Percentiles rank a stretch among this genome's conserved stretches.
These are phyloP conservation scores for Hemisphaericaspora subhashii DNA, from an alignment of 1,139 yeast species.

Conservation along the genomic window DNA sequence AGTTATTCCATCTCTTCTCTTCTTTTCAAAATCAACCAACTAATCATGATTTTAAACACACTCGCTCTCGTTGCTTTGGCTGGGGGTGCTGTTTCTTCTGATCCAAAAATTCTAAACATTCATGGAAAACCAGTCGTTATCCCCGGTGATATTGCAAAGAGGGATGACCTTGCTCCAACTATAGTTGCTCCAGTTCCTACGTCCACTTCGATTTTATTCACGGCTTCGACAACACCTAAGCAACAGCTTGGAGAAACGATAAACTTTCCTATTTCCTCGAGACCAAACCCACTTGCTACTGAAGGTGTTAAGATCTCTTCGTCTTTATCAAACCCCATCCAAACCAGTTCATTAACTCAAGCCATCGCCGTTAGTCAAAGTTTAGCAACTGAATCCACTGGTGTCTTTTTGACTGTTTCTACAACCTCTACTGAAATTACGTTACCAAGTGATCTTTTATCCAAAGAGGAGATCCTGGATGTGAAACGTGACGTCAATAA, in stretches of 20 bases:
- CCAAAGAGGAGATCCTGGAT: background rate
- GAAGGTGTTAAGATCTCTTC: conserved; percentile 5
- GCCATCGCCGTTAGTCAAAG: conserved; percentile 7
- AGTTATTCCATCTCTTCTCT: too few relatives aligned
- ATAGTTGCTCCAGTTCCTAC: conserved; percentile 1
- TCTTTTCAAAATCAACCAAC: too few relatives aligned
- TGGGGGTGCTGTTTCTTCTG: background rate
- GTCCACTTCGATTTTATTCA: conserved; percentile 3
- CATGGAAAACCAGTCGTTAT: conserved; percentile 3
- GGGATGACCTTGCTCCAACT: conserved; percentile 3
- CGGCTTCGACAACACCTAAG: conserved; percentile 1
- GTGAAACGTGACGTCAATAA: background rate
- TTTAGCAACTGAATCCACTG: conserved; percentile 1
- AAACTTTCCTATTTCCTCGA: conserved; percentile 6
- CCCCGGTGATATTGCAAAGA: background rate
- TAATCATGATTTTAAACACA: too few relatives aligned
- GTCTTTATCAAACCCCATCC: conserved; percentile 5
- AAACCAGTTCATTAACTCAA: conserved; percentile 5
- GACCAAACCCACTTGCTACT: conserved; percentile 7
- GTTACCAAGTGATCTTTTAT: conserved; percentile 1
- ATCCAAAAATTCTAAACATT: conserved; percentile 1
- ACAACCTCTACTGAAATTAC: conserved; percentile 3
- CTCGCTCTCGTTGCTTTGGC: background rate
- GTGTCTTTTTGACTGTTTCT: conserved; percentile 5
- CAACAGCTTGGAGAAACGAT: conserved; percentile 2